These are phyloP conservation scores for Coccomyxa sp. DNA, from an alignment of 139 green algal species.

Conservation along the genomic window DNA sequence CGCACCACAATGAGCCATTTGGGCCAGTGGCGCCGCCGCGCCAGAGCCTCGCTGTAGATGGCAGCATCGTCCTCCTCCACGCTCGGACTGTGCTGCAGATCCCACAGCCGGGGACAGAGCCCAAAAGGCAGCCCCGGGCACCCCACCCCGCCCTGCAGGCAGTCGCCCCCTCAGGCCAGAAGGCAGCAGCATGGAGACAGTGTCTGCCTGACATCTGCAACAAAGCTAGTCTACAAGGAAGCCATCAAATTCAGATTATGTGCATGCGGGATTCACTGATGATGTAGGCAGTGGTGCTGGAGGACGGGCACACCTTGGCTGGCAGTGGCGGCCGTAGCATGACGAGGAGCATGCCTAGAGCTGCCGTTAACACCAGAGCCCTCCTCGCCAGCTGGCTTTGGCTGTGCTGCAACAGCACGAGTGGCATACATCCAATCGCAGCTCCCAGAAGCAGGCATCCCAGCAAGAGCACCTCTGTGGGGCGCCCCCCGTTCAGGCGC, in stretches of 20 bases:
- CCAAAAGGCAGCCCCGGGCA: conserved; percentile 78
- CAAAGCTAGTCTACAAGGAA: neutral
- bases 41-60: conserved; percentile 67
- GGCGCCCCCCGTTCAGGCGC: conserved; percentile 45
- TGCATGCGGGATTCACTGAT: no score
- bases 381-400: conserved; percentile 15
- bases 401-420: conserved; percentile 44
- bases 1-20: conserved; percentile 78
- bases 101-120: conserved; percentile 85
- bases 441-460: conserved; percentile 62
- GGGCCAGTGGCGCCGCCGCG: conserved; percentile 69
- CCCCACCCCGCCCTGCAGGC: conserved; percentile 34
- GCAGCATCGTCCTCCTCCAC: conserved; percentile 77
- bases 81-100: conserved; percentile 78
- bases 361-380: conserved; percentile 25
- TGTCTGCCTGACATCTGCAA: neutral
- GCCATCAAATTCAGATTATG: neutral
- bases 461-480: conserved; percentile 75
- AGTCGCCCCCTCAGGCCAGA: neutral
- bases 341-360: conserved; percentile 47
- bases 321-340: conserved; percentile 78
- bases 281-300: neutral
- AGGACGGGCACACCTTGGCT: conserved; percentile 20
- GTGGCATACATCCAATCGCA: conserved; percentile 54
- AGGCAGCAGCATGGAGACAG: neutral